phyloP scores from a whole-genome alignment of 1,284 basidiomycete species.

The Rhodotorula sp. region DNA sequence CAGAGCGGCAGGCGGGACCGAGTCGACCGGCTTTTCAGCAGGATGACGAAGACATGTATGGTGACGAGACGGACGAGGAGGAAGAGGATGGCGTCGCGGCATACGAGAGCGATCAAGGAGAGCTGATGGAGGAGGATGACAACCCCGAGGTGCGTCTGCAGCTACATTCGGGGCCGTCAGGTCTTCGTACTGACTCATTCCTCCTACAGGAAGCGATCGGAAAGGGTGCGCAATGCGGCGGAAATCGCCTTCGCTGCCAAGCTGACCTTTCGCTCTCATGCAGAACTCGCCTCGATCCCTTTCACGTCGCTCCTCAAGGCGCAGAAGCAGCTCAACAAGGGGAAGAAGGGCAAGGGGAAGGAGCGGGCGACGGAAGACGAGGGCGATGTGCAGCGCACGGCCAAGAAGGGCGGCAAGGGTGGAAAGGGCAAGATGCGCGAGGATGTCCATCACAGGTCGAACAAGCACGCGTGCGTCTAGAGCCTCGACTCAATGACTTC shows the following conservation, averaged over 20 bases:
- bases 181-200: not conserved
- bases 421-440: not conserved
- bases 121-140: constrained; percentile 30
- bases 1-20: constrained; percentile 14
- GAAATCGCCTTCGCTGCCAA: too few relatives aligned
- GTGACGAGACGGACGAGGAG: constrained; percentile 21
- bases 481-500: not conserved
- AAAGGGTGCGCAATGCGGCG: not conserved
- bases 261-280: not conserved
- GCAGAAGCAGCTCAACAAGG: constrained; percentile 33
- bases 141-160: constrained; percentile 20
- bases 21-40: not conserved
- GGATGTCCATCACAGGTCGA: constrained; percentile 57
- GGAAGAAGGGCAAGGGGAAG: constrained; percentile 15
- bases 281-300: constrained; percentile 38
- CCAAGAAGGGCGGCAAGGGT: constrained; percentile 13
- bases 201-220: not conserved
- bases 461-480: constrained; percentile 80
- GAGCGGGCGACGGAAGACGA: constrained; percentile 2
- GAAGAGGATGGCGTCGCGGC: constrained; percentile 28
- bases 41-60: not conserved
- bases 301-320: constrained; percentile 39
- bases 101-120: constrained; percentile 35
- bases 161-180: not conserved
- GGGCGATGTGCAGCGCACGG: constrained; percentile 25